These are phyloP conservation scores for Saturnispora halmiae DNA, from an alignment of 805 yeast genomes.

Conservation along the genomic window DNA sequence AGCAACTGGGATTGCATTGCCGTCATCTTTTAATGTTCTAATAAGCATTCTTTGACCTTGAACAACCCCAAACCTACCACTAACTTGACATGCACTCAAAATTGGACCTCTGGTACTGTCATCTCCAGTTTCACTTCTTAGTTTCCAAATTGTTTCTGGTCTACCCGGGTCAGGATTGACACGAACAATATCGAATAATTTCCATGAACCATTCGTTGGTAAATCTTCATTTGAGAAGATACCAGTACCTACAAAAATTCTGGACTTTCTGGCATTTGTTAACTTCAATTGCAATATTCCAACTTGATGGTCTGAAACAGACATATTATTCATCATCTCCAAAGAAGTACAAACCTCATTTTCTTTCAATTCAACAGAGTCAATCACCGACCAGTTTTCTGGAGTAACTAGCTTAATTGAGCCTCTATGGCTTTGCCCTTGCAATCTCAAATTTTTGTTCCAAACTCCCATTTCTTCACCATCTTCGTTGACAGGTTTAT, in stretches of 20 bases:
- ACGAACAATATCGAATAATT: constrained; percentile 63
- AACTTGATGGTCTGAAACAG: constrained; percentile 15
- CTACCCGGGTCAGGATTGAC: constrained; percentile 83
- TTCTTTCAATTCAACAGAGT: constrained; percentile 53
- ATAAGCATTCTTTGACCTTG: constrained; percentile 81
- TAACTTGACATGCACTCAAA: constrained; percentile 62
- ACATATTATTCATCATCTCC: constrained; percentile 42
- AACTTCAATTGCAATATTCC: constrained; percentile 38
- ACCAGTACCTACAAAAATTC: constrained; percentile 73
- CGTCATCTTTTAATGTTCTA: constrained; percentile 68
- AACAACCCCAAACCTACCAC: constrained; percentile 73
- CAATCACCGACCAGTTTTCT: constrained; percentile 66
- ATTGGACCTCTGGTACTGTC: constrained; percentile 83
- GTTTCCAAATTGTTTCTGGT: constrained; percentile 74
- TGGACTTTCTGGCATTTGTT: constrained; percentile 19
- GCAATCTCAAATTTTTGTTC: constrained; percentile 35
- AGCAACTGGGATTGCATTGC: constrained; percentile 85
- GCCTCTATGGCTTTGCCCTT: constrained; percentile 50
- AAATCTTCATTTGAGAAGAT: constrained; percentile 70
- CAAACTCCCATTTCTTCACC: constrained; percentile 53
- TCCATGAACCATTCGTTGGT: constrained; percentile 69
- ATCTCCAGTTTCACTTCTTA: constrained; percentile 53
- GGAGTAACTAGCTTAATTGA: constrained; percentile 62
- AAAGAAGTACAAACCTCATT: constrained; percentile 56
- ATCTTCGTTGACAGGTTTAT: constrained; percentile 65